These are phyloP conservation scores for Bacterosira constricta DNA, from an alignment of 108 stramenopile species.

Conservation along the genomic window DNA sequence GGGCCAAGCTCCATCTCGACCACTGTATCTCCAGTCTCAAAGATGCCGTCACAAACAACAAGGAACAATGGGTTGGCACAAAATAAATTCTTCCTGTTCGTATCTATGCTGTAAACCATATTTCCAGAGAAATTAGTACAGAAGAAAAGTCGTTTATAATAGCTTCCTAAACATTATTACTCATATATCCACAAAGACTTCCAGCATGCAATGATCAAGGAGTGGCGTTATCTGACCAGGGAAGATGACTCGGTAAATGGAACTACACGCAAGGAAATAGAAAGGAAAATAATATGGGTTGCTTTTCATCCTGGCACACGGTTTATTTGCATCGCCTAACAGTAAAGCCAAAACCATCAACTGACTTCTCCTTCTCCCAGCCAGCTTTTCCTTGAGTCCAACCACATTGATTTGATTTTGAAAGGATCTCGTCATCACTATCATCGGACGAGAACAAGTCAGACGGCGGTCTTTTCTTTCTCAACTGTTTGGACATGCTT, in stretches of 20 bases:
- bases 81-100: too few relatives aligned
- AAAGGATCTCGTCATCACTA: not conserved
- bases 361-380: not conserved
- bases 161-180: too few relatives aligned
- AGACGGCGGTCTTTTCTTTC: not conserved
- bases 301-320: not conserved
- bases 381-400: slow-evolving; percentile 3
- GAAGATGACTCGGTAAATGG: not conserved
- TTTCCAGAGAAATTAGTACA: too few relatives aligned
- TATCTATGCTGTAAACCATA: too few relatives aligned
- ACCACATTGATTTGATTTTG: not conserved
- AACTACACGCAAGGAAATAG: not conserved
- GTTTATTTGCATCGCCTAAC: not conserved
- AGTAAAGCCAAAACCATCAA: not conserved
- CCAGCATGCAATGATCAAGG: not conserved
- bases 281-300: not conserved
- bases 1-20: too few relatives aligned
- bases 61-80: too few relatives aligned
- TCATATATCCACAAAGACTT: not conserved
- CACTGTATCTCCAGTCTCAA: too few relatives aligned
- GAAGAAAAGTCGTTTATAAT: too few relatives aligned
- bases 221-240: not conserved
- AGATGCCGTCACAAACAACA: too few relatives aligned
- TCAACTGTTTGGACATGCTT: not conserved
- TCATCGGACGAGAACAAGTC: not conserved